These are phyloP conservation scores for Rhizopogon vesiculosus DNA, from an alignment of 768 basidiomycete species.

Conservation along the genomic window DNA sequence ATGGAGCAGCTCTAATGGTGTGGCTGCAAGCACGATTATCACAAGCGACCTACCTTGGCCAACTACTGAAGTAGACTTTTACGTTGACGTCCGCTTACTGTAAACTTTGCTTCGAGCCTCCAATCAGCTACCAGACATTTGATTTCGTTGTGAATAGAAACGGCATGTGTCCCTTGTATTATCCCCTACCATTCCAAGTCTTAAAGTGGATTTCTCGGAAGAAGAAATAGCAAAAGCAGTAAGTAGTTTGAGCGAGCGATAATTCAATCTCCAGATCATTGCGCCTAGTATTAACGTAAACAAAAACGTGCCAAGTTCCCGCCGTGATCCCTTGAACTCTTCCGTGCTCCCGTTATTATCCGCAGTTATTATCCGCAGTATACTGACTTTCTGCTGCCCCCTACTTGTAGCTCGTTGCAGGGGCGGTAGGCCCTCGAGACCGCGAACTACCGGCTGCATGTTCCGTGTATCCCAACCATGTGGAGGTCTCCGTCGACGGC, in stretches of 20 bases:
- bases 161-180: not conserved
- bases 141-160: not conserved
- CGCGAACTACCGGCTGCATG: not conserved
- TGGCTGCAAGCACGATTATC: too few species aligned
- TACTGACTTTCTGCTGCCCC: not conserved
- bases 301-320: not conserved
- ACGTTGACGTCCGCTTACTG: not conserved
- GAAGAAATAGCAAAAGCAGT: not conserved
- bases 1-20: too few species aligned
- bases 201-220: not conserved
- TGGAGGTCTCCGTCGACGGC: conserved; percentile 1
- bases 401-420: not conserved
- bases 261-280: not conserved
- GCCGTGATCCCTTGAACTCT: not conserved
- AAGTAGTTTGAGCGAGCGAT: not conserved
- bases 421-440: not conserved
- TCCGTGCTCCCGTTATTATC: not conserved
- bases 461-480: conserved; percentile 6
- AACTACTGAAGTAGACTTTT: too few species aligned
- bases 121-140: too few species aligned
- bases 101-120: not conserved
- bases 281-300: not conserved
- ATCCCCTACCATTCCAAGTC: not conserved
- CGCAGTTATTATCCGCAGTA: not conserved
- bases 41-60: too few species aligned